These are phyloP conservation scores for Pichia sp. DNA, from an alignment of 1,139 yeast genomes.

Conservation along the genomic window DNA sequence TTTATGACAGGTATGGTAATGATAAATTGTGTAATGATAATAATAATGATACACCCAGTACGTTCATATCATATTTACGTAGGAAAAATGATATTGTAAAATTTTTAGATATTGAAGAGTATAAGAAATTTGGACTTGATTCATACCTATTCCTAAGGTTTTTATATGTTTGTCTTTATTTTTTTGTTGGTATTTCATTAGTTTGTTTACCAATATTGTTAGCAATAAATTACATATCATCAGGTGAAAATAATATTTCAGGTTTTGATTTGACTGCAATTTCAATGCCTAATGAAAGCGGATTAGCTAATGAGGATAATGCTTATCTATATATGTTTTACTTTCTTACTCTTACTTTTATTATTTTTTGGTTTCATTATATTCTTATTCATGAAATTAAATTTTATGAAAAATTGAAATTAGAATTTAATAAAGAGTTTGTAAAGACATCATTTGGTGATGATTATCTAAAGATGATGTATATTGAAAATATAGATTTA, in stretches of 20 bases:
- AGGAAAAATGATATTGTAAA: constrained; percentile 31
- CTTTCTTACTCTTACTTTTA: constrained; percentile 45
- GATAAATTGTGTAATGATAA: neutral
- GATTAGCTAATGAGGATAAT: constrained; percentile 29
- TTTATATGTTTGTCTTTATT: constrained; percentile 39
- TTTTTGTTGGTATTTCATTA: constrained; percentile 43
- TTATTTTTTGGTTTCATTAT: constrained; percentile 48
- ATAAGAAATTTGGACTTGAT: constrained; percentile 51
- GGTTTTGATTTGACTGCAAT: constrained; percentile 58
- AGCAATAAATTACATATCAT: constrained; percentile 40
- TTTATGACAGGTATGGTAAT: constrained; percentile 54
- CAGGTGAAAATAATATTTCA: constrained; percentile 8
- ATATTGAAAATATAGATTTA: constrained; percentile 45
- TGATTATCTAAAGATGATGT: constrained; percentile 34
- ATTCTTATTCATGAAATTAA: constrained; percentile 46
- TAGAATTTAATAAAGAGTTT: constrained; percentile 30
- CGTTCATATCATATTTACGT: neutral
- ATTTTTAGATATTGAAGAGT: constrained; percentile 32
- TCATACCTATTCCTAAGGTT: constrained; percentile 57
- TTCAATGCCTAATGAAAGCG: constrained; percentile 46
- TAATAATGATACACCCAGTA: neutral
- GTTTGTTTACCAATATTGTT: constrained; percentile 33
- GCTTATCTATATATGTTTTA: constrained; percentile 41
- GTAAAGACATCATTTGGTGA: constrained; percentile 10
- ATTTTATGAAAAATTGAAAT: constrained; percentile 41